Evolutionary conservation across 2,329 filamentous ascomycete species (phyloP), one percentile per base, ranked within the genome.

Genomic region (Cadophora gregata): DNA sequence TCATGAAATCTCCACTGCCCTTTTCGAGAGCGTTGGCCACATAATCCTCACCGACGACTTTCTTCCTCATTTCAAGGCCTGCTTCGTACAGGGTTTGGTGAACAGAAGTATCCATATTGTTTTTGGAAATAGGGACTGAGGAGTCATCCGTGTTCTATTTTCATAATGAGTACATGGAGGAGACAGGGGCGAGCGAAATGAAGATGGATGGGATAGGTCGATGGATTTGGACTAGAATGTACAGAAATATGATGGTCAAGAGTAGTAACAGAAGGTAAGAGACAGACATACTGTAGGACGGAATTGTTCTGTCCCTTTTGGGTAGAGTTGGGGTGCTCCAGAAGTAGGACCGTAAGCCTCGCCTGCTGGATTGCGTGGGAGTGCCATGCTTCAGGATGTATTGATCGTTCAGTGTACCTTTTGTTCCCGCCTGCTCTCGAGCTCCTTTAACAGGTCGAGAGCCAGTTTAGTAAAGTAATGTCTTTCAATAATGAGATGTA

Each of bases 1-100:
- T 71, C 68, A 71, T 65, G 61, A 76, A 76, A 66, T 74, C 71
- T 33, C 64, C 66, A n/a, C 64, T 65, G 8, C 68, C 69, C 7
- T 70, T 72, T 56, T 69, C 68, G 6, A 76, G 29, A 25, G 70
- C 53, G 10, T 38, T 48, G 1, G 65, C 70, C 2, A 76, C 74
- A 62, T 76, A 76, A 16, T 75, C 73, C 31, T 75, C 72, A 3
- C 73, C 73, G 2, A 75, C 71, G 9, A 75, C 73, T 55, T 69
- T 69, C 61, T 72, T 74, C 14, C 74, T 60, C 68, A 76, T 74
- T 38, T 72, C 70, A 12, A 69, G 64, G 3, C 73, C 73, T 10
- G 62, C 36, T 0, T 58, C 69, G 48, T 76, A 76, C 0, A 75
- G 58, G 12, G 47, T 47, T 29, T 69, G 65, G 27, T 75, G 73